These are phyloP conservation scores for Alternaria sp. DNA, from an alignment of 2,329 filamentous ascomycete species.

Conservation along the genomic window DNA sequence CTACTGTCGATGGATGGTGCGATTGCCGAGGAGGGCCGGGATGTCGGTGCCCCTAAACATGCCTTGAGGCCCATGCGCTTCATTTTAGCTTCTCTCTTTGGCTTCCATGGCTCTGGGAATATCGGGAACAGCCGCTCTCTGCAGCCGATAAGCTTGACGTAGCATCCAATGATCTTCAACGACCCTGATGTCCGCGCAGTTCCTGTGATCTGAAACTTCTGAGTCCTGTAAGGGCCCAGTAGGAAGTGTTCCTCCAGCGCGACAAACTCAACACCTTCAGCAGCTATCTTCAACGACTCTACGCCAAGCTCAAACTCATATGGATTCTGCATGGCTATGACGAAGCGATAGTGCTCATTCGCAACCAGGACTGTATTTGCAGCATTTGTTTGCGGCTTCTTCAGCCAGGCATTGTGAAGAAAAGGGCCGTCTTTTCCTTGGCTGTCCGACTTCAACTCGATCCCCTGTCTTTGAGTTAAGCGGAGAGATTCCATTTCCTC, in stretches of 20 bases:
- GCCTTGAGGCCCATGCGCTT: conserved; percentile 72
- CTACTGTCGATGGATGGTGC: conserved; percentile 30
- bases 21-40: conserved; percentile 45
- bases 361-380: conserved; percentile 76
- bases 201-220: conserved; percentile 75
- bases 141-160: conserved; percentile 81
- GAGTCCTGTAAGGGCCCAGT: conserved; percentile 82
- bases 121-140: conserved; percentile 83
- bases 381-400: conserved; percentile 62
- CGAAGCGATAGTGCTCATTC: conserved; percentile 77
- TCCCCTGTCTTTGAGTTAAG: conserved; percentile 42
- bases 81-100: conserved; percentile 72
- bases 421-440: conserved; percentile 72
- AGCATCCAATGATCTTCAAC: conserved; percentile 77
- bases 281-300: conserved; percentile 77
- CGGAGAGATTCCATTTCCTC: conserved; percentile 38
- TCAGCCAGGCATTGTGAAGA: conserved; percentile 92
- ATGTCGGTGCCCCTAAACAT: conserved; percentile 57
- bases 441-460: conserved; percentile 37
- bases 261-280: conserved; percentile 75
- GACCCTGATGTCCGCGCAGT: conserved; percentile 70
- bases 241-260: conserved; percentile 68
- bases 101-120: conserved; percentile 77
- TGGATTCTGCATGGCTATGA: conserved; percentile 87
- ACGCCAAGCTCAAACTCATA: conserved; percentile 93